Evolutionary conservation across 192 early-diverging fungal genomes (phyloP), one percentile per base, ranked within the genome.

Genomic region (Irineochytrium annulatum): DNA sequence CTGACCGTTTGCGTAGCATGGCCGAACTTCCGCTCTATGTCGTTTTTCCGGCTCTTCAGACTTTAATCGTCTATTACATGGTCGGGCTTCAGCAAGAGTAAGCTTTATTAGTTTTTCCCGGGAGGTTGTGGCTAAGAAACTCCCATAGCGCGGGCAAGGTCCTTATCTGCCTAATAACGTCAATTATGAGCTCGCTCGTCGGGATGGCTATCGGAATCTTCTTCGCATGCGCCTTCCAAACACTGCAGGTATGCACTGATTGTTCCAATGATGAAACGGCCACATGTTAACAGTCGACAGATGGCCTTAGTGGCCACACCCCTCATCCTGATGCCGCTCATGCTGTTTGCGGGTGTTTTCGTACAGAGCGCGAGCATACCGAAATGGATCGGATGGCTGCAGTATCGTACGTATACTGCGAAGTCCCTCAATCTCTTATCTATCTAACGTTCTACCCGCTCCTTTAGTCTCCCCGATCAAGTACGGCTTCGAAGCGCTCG

Each of bases 11-110:
- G 14, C 39, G n/a, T 49, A 77, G 79, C 60, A 60, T 71, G 34
- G 56, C 79, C 22, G 84, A 83, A 65, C 48, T 77, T 28, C 83
- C 83, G 2, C 67, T 76, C 57, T 66, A 77, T 45, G 55, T 81
- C 30, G 8, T 77, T 29, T 32, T 70, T 43, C 71, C 82, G 1
- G 57, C 63, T 19, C 41, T 80, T 30, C 69, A 70, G 55, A 45
- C 71, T 13, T 33, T 58, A 4, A 70, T 77, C 22, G 54, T 63
- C n/a, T 85, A 82, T 60, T 82, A 75, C 78, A 71, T 82, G 57
- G 63, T 79, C 37, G 83, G 83, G 0, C 57, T 85, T 16, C 77
- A 73, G 27, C 62, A 34, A 20, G 6, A 8, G 46, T 49, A 49
- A 49, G 46, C 46, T 13, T 41, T n/a, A n/a, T n/a, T n/a, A n/a